Base-by-base conservation (phyloP, 1,284 basidiomycete genomes). In the Phlebopus sp. region DNA sequence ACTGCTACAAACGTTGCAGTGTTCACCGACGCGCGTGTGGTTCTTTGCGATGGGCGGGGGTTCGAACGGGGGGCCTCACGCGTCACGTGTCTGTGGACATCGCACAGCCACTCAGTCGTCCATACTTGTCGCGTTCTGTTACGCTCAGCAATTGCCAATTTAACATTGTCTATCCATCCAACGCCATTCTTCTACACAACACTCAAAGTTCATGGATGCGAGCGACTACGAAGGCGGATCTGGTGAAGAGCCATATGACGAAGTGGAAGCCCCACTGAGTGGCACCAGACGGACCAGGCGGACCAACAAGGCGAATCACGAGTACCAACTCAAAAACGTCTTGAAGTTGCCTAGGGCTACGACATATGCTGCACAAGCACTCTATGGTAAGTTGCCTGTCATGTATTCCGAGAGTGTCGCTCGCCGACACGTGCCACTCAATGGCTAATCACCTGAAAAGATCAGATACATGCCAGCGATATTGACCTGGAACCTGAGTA, bases 401-500 rank as follows among this genome's bases (percentile, higher is more conserved):
- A 8, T 42, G 50, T 49, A 23, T 23, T 4, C 21, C 21, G 21
- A 25, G 36, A n/a, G 38, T n/a, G 7, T 14, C 5, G 13, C n/a
- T 3, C 5, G 25, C 10, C 21, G 21, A 6, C 21, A 23, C 21
- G 6, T 25, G 25, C 45, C 42, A 43, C 46, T 25, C 27, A 40
- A 11, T 9, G n/a, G 23, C 37, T 50, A n/a, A 54, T 50, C 4
- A 9, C 5, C 1, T 25, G 15, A 35, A 34, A 55, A 86, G 86
- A 86, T 48, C 82, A 86, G 58, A 77, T 88, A 27, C 63, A 74
- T 35, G 70, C 66, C 6, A 69, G 69, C 0, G 79, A 84, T 49
- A 82, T 90, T 37, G 71, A 86, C 57, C 65, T 88, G 13, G 77
- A 87, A 25, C 82, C 86, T 1, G 84, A 87, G 37, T 90, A 90